These are phyloP conservation scores for Talaromyces nanjingensis DNA, from an alignment of 495 filamentous ascomycete species.

Conservation along the genomic window DNA sequence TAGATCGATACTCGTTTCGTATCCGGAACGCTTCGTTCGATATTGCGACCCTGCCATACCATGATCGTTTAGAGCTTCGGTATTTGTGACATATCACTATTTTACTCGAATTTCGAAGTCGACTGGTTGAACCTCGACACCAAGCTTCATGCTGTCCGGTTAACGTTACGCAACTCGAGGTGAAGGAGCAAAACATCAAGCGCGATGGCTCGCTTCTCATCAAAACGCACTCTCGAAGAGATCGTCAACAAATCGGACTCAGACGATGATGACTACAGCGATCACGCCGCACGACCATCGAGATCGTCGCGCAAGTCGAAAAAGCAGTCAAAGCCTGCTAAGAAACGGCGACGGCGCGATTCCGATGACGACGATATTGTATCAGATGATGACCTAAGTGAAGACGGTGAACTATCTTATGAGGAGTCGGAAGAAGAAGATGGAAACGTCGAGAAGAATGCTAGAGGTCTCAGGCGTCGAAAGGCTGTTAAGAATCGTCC, in stretches of 20 bases:
- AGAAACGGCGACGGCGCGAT: slow-evolving; percentile 43
- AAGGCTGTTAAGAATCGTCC: slow-evolving; percentile 47
- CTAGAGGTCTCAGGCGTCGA: slow-evolving; percentile 64
- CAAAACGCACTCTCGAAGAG: slow-evolving; percentile 66
- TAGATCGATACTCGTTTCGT: not conserved
- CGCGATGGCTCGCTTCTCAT: slow-evolving; percentile 36
- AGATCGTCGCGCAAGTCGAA: slow-evolving; percentile 32
- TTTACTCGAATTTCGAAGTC: not conserved
- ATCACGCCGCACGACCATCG: slow-evolving; percentile 27
- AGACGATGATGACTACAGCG: slow-evolving; percentile 71
- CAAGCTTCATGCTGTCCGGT: not conserved
- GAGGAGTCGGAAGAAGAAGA: slow-evolving; percentile 54
- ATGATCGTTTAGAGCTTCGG: not conserved
- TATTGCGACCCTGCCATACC: not conserved
- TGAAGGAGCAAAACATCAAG: not conserved
- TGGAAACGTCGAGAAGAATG: slow-evolving; percentile 55
- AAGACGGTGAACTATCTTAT: slow-evolving; percentile 52
- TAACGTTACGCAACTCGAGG: not conserved
- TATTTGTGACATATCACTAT: not conserved
- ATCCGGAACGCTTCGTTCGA: not conserved
- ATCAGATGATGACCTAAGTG: slow-evolving; percentile 62
- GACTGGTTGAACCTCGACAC: not conserved
- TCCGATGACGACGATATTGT: slow-evolving; percentile 54
- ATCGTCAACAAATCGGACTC: slow-evolving; percentile 81
- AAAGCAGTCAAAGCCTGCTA: slow-evolving; percentile 37